Percentiles rank a stretch among this genome's conserved stretches.
Conservation (phyloP, 495 filamentous ascomycete species). For the Neurospora hispaniola region DNA sequence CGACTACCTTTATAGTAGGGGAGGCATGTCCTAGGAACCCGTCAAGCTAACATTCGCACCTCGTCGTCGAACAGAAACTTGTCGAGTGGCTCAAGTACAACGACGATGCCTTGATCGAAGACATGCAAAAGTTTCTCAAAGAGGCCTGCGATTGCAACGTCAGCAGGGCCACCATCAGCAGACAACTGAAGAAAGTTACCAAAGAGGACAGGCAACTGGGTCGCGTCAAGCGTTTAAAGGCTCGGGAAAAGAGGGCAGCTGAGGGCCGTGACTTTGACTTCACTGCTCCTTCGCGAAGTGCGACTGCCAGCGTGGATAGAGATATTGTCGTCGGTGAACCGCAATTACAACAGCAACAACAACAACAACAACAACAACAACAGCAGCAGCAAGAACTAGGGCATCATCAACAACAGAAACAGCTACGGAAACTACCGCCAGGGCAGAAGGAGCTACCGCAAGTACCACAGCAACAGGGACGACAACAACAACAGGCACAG, state of each 20-base stretch:
- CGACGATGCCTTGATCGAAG: conserved; percentile 18
- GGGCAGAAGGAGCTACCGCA: background rate
- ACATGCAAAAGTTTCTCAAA: conserved; percentile 20
- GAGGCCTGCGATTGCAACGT: conserved; percentile 13
- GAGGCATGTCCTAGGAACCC: too few species aligned
- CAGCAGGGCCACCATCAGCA: conserved; percentile 14
- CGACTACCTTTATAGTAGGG: background rate
- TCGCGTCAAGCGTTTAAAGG: background rate
- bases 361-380: background rate
- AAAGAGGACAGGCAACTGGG: conserved; percentile 1
- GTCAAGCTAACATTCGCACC: background rate
- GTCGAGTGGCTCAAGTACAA: conserved; percentile 18
- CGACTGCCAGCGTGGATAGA: conserved; percentile 6
- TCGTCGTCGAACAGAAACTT: conserved; percentile 12
- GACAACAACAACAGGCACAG: background rate
- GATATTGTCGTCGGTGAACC: background rate
- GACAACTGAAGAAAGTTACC: conserved; percentile 4
- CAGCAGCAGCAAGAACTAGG: background rate
- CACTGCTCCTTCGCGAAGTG: conserved; percentile 1
- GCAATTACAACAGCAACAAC: conserved; percentile 3
- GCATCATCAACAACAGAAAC: background rate
- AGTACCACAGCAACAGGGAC: background rate
- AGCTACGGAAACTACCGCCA: background rate
- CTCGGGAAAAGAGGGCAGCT: background rate
- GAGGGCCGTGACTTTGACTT: background rate